These are phyloP conservation scores for Rhododendron ferrugineum DNA, from an alignment of 148 eudicot genomes.

Conservation along the genomic window DNA sequence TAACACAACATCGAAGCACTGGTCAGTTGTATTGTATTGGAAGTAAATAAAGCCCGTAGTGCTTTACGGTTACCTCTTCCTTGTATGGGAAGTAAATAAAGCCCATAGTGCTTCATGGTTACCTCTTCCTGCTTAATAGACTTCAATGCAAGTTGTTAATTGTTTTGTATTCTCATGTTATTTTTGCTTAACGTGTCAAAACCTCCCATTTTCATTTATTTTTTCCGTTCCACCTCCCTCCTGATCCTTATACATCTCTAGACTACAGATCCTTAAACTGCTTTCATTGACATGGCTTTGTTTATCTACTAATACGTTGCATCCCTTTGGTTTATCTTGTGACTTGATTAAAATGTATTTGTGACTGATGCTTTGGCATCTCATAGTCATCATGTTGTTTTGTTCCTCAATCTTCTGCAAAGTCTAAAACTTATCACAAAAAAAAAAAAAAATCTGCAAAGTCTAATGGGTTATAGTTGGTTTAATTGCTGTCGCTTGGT, in stretches of 20 bases:
- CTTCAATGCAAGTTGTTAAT: background rate
- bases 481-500: background rate
- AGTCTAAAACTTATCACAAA: too few species aligned
- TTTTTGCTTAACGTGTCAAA: background rate
- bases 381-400: background rate
- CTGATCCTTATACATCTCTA: background rate
- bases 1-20: too few species aligned
- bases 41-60: background rate
- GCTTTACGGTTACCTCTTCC: background rate
- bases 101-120: background rate
- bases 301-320: background rate
- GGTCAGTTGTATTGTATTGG: background rate
- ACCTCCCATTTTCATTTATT: background rate
- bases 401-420: background rate
- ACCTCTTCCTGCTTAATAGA: background rate
- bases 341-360: background rate
- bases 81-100: background rate
- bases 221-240: background rate
- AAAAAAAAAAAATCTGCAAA: too few species aligned
- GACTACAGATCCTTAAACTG: background rate
- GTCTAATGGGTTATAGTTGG: background rate
- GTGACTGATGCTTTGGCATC: background rate
- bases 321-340: background rate
- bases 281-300: background rate
- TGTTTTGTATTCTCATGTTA: background rate